Evolutionary conservation across 2,329 filamentous ascomycete genomes (phyloP), one percentile per base, ranked within the genome.

Genomic region (Epichloe sibirici): DNA sequence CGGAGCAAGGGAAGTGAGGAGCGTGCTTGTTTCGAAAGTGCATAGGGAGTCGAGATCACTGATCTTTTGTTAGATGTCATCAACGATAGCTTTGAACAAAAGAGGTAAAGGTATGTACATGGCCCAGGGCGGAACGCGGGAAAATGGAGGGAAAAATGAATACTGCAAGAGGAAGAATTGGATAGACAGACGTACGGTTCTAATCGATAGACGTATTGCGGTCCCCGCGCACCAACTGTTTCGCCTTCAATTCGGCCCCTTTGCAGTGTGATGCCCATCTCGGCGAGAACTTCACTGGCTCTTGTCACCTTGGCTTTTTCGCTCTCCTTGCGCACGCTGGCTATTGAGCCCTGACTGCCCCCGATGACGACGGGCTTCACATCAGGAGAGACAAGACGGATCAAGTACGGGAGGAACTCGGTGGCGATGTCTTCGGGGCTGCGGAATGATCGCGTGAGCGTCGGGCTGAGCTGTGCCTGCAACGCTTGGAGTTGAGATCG

Each of bases 281-380:
- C 88, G n/a, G 81, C 78, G 75, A 98, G 86, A 0, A 90, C 83
- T 56, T 85, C 79, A 0, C 93, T 88, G 0, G 90, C 87, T 31
- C 88, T 78, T 60, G 77, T 78, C 13, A 98, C 86, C 68, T 96
- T 88, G 12, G 70, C 73, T 60, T 89, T 90, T 65, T 98, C 93
- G 1, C 76, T 79, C 39, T 95, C 89, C 65, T 88, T 91, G 40
- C 93, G 82, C 1, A 98, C 91, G 59, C 88, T 94, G 0, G 91
- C 91, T 6, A 83, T 84, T 8, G 82, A 78, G 31, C 75, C 75
- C 58, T 79, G 74, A 34, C 82, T 82, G 51, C 81, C 81, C 35
- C 83, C 82, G 1, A 97, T 82, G 8, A 96, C 78, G 3, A 97
- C 88, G 0, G 93, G 93, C 65, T 93, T 95, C 45, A 98, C 83